These are phyloP conservation scores for Annona squamosa DNA, from an alignment of 164 flowering plant species.

Conservation along the genomic window DNA sequence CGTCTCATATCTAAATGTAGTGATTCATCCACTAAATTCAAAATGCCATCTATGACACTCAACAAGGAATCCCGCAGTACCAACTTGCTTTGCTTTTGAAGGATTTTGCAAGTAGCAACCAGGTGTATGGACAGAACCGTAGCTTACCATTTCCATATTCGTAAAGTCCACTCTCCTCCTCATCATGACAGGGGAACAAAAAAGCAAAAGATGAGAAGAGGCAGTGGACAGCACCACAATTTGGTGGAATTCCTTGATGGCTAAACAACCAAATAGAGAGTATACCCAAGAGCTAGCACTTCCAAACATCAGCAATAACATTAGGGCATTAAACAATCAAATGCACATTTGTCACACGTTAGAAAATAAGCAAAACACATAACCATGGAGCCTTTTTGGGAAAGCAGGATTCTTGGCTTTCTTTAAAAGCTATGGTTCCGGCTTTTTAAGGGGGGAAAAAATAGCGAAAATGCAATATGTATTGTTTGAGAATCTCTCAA, in stretches of 20 bases:
- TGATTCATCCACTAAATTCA: not conserved
- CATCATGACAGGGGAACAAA: not conserved
- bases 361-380: too few species aligned
- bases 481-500: too few species aligned
- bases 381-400: too few species aligned
- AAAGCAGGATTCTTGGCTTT: too few species aligned
- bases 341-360: too few species aligned
- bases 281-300: not conserved
- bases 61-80: not conserved
- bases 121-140: not conserved
- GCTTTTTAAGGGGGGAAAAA: too few species aligned
- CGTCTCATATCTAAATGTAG: not conserved
- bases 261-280: constrained; percentile 1
- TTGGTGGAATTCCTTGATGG: not conserved
- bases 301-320: too few species aligned
- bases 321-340: too few species aligned
- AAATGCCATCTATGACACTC: not conserved
- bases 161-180: not conserved
- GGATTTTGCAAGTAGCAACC: not conserved
- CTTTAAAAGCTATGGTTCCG: too few species aligned
- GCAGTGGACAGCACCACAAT: not conserved
- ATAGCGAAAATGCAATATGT: too few species aligned
- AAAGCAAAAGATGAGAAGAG: not conserved
- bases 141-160: not conserved
- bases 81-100: not conserved